Percentiles rank a stretch among this genome's conserved stretches.
phyloP scores from a whole-genome alignment of 345 rosid species.

The Dimocarpus longan region DNA sequence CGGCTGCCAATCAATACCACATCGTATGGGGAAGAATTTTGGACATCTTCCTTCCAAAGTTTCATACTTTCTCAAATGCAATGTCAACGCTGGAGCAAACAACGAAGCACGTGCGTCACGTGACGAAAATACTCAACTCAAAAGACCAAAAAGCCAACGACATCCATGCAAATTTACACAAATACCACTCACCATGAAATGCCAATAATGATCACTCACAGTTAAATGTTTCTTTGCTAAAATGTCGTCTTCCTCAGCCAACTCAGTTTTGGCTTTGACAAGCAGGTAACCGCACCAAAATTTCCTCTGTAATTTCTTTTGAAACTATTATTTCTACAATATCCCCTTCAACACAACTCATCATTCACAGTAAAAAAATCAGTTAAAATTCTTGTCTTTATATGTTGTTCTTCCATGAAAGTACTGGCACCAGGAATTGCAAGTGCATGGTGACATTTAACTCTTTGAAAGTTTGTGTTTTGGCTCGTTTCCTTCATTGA shows the following conservation, averaged over 20 bases:
- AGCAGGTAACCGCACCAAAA: background rate
- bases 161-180: background rate
- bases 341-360: conserved; percentile 6
- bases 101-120: background rate
- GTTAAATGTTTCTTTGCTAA: too few species aligned
- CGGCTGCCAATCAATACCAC: too few species aligned
- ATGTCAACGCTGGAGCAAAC: too few species aligned
- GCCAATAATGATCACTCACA: background rate
- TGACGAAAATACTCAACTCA: background rate
- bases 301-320: background rate
- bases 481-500: background rate
- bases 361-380: background rate
- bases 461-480: background rate
- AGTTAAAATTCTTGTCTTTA: background rate
- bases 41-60: too few species aligned
- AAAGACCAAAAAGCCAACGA: background rate
- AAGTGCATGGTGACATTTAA: background rate
- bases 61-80: too few species aligned
- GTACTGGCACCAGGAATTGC: background rate
- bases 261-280: conserved; percentile 20
- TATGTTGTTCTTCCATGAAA: conserved; percentile 6
- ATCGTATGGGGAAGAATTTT: too few species aligned
- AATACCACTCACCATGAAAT: background rate
- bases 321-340: background rate
- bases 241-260: background rate